These are phyloP conservation scores for Cinchona pubescens DNA, from an alignment of 257 asterid species.

Conservation along the genomic window DNA sequence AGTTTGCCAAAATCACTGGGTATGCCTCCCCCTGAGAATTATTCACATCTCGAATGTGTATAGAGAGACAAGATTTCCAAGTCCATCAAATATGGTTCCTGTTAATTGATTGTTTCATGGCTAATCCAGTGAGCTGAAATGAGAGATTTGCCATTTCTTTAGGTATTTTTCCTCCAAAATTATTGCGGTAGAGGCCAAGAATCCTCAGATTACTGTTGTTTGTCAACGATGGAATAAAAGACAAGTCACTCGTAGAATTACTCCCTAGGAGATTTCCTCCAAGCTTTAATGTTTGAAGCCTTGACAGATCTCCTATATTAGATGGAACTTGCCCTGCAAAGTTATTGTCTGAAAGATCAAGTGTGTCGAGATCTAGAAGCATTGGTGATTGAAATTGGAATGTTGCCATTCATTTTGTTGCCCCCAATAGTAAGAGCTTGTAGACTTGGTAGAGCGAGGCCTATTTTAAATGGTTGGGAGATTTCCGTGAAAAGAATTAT, in stretches of 20 bases:
- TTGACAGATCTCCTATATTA: slow-evolving; percentile 36
- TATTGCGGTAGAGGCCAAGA: neutral
- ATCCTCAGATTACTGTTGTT: slow-evolving; percentile 29
- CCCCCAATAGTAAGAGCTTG: neutral
- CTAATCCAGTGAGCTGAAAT: slow-evolving; percentile 1
- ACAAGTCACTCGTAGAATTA: slow-evolving; percentile 22
- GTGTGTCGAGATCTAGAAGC: slow-evolving; percentile 8
- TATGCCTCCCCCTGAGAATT: slow-evolving; percentile 15
- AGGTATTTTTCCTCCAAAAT: no score
- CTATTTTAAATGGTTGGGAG: slow-evolving; percentile 25
- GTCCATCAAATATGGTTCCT: slow-evolving; percentile 28
- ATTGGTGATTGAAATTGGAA: no score
- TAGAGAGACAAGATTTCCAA: slow-evolving; percentile 22
- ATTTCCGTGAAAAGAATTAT: slow-evolving; percentile 20
- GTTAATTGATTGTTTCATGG: slow-evolving; percentile 16
- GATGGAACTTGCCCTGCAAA: slow-evolving; percentile 28
- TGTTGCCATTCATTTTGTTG: neutral
- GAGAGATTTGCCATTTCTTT: slow-evolving; percentile 32
- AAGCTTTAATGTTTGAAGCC: slow-evolving; percentile 20
- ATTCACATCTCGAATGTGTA: slow-evolving; percentile 2
- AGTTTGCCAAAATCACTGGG: slow-evolving; percentile 31
- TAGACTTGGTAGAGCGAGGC: slow-evolving; percentile 17
- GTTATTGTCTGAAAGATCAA: neutral
- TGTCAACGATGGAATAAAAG: slow-evolving; percentile 21
- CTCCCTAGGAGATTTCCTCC: slow-evolving; percentile 6